Evolutionary conservation across 495 filamentous ascomycete species (phyloP), one percentile per base, ranked within the genome.

Genomic region (Corynascus novoguineensis): DNA sequence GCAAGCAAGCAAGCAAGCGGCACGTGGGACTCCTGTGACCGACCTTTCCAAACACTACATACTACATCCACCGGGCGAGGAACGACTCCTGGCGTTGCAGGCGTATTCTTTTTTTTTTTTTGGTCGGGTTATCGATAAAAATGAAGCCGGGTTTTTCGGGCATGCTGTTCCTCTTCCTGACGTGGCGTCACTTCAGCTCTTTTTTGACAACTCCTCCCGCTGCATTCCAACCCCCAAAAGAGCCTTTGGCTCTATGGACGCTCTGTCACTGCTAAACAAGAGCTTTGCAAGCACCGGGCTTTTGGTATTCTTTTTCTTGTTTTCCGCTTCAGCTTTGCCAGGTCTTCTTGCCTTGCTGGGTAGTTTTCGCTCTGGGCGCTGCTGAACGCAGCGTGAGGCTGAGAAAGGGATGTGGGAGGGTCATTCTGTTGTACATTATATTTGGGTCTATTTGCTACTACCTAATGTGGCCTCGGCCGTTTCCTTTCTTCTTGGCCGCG

Each of bases 381-480:
- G 19, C 34, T 29, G 24, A 27, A 27, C 35, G 12, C 22, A n/a
- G 21, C 9, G 14, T 8, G n/a, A 3, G 4, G 24, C 1, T 11
- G 22, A 4, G 29, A 15, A 21, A 21, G 12, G 24, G 17, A 4
- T 14, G 4, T 10, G 29, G 25, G 4, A 21, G 15, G 24, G 38
- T 8, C 11, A 17, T 45, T 54, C 32, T 55, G 42, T 25, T 55
- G 53, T 55, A 55, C 42, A 48, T 38, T 55, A 55, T 55, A 55
- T 44, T 29, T 48, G 53, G 52, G 49, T 28, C 42, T 55, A 38
- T 21, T 48, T 21, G 53, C 24, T 55, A 40, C 40, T 19, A 34
- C 53, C 53, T 45, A 45, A 45, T 45, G 24, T 45, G 42, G 22
- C 42, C 42, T 45, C 42, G 42, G 24, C 32, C 15, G 27, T 45